Conservation (phyloP, 164 flowering plant genomes). For the Kalanchoe fedtschenkoi region DNA sequence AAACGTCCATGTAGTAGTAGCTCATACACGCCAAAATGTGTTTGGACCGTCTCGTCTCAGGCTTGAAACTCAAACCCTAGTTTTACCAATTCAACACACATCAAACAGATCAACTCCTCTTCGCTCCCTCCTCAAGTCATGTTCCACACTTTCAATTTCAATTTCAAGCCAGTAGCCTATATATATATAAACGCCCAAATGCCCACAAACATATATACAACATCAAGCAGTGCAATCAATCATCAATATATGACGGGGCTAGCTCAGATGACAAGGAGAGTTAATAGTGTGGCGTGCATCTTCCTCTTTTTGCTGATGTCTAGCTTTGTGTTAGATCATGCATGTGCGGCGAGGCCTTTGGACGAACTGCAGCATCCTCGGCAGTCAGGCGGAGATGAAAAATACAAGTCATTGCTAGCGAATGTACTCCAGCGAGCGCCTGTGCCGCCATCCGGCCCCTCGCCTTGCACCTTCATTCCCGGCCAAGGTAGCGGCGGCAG, state of each 20-base stretch:
- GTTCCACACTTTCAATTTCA: not conserved
- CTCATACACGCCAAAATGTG: no score
- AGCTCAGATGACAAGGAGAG: not conserved
- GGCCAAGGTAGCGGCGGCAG: not conserved
- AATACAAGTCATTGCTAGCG: not conserved
- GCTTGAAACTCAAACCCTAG: not conserved
- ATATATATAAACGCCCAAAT: not conserved
- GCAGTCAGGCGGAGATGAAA: not conserved
- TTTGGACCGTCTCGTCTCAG: no score
- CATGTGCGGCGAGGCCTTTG: not conserved
- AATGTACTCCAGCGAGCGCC: not conserved
- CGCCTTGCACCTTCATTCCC: not conserved
- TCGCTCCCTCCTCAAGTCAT: constrained; percentile 2
- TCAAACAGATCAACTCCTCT: not conserved
- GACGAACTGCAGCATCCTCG: no score
- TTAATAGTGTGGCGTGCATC: not conserved
- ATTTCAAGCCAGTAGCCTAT: not conserved
- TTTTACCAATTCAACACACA: constrained; percentile 3
- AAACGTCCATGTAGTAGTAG: no score
- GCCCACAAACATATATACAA: not conserved
- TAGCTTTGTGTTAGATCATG: not conserved
- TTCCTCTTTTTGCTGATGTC: not conserved
- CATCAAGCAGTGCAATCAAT: no score
- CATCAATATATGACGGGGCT: no score
- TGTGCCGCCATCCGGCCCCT: not conserved